Evolutionary conservation across 2,329 filamentous ascomycete genomes (phyloP).

Genomic region (Xylariaceae sp.): DNA sequence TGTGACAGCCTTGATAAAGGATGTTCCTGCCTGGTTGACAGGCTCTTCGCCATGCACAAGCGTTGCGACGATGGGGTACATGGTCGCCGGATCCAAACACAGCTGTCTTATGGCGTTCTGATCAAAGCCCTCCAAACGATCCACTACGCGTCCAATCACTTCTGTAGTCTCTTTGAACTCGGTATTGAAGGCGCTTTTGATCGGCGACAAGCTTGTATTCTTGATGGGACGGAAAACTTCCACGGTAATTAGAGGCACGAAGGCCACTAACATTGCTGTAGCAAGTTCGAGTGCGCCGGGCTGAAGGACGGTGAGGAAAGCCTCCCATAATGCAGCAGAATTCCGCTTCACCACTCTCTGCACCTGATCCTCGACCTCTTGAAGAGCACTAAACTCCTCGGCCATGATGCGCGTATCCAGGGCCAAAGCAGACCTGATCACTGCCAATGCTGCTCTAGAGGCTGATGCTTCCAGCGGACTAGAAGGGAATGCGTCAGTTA

Average conservation of each 20-base stretch:
- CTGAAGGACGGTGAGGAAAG: conserved; percentile 63
- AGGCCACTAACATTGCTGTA: conserved; percentile 65
- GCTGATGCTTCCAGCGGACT: conserved; percentile 47
- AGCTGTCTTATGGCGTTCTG: conserved; percentile 63
- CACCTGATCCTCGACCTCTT: conserved; percentile 50
- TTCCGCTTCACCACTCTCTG: conserved; percentile 64
- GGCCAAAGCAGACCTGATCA: conserved; percentile 61
- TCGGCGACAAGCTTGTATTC: conserved; percentile 36
- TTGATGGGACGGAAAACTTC: conserved; percentile 64
- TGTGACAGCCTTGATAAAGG: conserved; percentile 78
- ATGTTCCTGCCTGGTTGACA: conserved; percentile 73
- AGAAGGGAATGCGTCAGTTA: conserved; percentile 44
- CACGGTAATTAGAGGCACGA: conserved; percentile 64
- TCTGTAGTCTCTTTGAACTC: conserved; percentile 53
- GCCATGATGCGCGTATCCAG: conserved; percentile 67
- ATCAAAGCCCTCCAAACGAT: conserved; percentile 72
- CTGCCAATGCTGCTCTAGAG: conserved; percentile 52
- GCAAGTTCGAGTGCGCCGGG: conserved; percentile 67
- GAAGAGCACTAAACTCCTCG: conserved; percentile 63
- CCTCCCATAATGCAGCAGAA: conserved; percentile 73
- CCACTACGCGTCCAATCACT: conserved; percentile 68
- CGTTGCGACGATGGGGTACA: conserved; percentile 69
- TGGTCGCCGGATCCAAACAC: conserved; percentile 61
- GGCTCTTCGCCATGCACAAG: conserved; percentile 76
- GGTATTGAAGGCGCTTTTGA: conserved; percentile 69